Evolutionary conservation across 345 rosid species (phyloP).

Genomic region (Barbarea vulgaris): DNA sequence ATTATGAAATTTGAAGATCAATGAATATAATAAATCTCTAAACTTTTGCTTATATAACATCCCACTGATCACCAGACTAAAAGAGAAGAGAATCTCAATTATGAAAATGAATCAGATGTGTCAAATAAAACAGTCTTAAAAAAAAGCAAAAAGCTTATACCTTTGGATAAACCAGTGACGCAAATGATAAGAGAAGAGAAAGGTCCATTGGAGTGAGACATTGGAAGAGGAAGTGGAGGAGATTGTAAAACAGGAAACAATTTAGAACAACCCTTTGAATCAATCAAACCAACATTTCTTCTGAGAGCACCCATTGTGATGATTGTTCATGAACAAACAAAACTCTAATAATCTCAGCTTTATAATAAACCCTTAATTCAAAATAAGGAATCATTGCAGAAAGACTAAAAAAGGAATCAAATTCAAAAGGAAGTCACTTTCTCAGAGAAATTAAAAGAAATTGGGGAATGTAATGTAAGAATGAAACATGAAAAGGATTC

Average conservation of each 20-base stretch:
- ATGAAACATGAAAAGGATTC: slow-evolving; percentile 35
- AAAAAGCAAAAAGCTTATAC: slow-evolving; percentile 33
- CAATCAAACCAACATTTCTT: slow-evolving; percentile 59
- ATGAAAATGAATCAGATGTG: neutral
- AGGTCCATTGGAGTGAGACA: slow-evolving; percentile 52
- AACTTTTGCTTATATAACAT: neutral
- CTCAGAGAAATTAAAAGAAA: slow-evolving; percentile 25
- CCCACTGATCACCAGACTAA: neutral
- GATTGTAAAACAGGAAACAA: slow-evolving; percentile 58
- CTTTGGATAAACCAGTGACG: slow-evolving; percentile 94
- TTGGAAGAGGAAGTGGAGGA: slow-evolving; percentile 51
- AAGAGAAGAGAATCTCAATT: neutral
- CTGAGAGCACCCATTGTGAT: slow-evolving; percentile 59
- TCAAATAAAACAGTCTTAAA: neutral
- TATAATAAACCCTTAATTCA: slow-evolving; percentile 30
- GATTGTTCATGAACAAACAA: slow-evolving; percentile 33
- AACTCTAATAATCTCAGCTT: neutral
- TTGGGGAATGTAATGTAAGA: slow-evolving; percentile 37
- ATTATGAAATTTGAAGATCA: neutral
- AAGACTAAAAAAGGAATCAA: slow-evolving; percentile 28
- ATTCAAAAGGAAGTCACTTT: slow-evolving; percentile 22
- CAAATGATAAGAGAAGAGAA: slow-evolving; percentile 80
- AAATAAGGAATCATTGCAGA: slow-evolving; percentile 41
- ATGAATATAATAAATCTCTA: neutral
- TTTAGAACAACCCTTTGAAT: slow-evolving; percentile 80